phyloP scores from a whole-genome alignment of 2,329 filamentous ascomycete species.

The Orbilia blumenaviensis region DNA sequence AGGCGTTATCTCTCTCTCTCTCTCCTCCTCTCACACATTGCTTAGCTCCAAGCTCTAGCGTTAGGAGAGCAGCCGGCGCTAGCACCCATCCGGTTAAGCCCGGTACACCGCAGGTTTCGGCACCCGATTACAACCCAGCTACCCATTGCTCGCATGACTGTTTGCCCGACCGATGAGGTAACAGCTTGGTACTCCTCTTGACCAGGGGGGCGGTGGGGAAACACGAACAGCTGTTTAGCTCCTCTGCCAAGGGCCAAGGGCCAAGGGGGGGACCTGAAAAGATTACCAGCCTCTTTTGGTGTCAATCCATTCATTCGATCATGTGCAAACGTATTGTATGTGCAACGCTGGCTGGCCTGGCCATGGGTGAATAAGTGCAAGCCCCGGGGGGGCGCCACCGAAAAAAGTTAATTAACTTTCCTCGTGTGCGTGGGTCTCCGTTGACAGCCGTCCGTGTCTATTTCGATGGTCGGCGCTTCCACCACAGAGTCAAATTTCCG shows the following conservation, averaged over 20 bases:
- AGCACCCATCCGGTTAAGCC: not conserved
- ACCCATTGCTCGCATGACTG: constrained; percentile 19
- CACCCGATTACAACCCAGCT: constrained; percentile 31
- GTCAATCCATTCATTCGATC: no score
- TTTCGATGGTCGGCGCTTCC: not conserved
- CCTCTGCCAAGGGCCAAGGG: constrained; percentile 20
- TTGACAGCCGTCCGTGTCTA: not conserved
- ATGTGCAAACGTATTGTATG: not conserved
- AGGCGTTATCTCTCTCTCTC: not conserved
- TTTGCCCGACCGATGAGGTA: constrained; percentile 27
- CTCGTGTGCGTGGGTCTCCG: not conserved
- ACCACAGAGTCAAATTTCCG: constrained; percentile 1
- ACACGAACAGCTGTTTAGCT: no score
- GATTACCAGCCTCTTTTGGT: constrained; percentile 34
- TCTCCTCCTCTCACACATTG: not conserved
- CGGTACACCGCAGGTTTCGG: constrained; percentile 28
- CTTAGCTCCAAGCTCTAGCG: no score
- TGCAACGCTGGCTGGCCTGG: no score
- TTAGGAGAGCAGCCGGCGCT: constrained; percentile 14
- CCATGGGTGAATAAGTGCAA: no score
- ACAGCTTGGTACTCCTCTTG: constrained; percentile 3
- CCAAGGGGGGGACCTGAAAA: no score
- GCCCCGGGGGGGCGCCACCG: constrained; percentile 4
- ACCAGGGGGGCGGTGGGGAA: no score
- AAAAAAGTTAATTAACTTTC: no score